Percentiles rank a stretch among this genome's conserved stretches.
phyloP scores from a whole-genome alignment of 2,329 filamentous ascomycete species.

The Colletotrichum sansevieriae region DNA sequence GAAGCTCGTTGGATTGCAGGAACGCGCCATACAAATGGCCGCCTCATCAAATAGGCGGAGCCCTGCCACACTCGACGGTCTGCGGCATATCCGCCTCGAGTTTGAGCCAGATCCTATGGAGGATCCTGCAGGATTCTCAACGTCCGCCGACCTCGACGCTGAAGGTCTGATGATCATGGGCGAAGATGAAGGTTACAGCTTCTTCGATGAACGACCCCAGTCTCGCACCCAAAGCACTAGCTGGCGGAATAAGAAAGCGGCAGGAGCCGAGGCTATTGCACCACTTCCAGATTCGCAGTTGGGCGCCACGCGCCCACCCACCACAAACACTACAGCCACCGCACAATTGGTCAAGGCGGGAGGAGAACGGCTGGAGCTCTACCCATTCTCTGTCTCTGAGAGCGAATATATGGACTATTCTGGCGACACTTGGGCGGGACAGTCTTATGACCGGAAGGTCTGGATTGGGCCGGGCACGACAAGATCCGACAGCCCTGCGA shows the following conservation, averaged over 20 bases:
- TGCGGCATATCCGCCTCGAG: slow-evolving; percentile 68
- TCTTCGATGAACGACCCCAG: slow-evolving; percentile 53
- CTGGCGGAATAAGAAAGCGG: slow-evolving; percentile 29
- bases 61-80: slow-evolving; percentile 61
- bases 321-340: no score
- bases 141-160: slow-evolving; percentile 54
- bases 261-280: slow-evolving; percentile 12
- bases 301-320: slow-evolving; percentile 1
- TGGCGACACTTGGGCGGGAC: slow-evolving; percentile 47
- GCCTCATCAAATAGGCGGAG: slow-evolving; percentile 49
- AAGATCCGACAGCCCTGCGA: slow-evolving; percentile 50
- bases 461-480: slow-evolving; percentile 60
- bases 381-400: slow-evolving; percentile 45
- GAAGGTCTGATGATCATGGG: slow-evolving; percentile 56
- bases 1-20: slow-evolving; percentile 61
- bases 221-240: slow-evolving; percentile 9
- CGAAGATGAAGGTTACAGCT: slow-evolving; percentile 55
- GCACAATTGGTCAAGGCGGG: background rate
- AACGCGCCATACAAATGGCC: slow-evolving; percentile 56
- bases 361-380: slow-evolving; percentile 43
- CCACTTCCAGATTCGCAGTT: no score
- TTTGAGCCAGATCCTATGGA: slow-evolving; percentile 61
- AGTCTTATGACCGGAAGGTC: slow-evolving; percentile 52
- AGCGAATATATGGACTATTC: slow-evolving; percentile 47
- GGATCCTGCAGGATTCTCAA: slow-evolving; percentile 49